Evolutionary conservation across 2,329 filamentous ascomycete genomes (phyloP).

Genomic region (Calonectria ilicicola): DNA sequence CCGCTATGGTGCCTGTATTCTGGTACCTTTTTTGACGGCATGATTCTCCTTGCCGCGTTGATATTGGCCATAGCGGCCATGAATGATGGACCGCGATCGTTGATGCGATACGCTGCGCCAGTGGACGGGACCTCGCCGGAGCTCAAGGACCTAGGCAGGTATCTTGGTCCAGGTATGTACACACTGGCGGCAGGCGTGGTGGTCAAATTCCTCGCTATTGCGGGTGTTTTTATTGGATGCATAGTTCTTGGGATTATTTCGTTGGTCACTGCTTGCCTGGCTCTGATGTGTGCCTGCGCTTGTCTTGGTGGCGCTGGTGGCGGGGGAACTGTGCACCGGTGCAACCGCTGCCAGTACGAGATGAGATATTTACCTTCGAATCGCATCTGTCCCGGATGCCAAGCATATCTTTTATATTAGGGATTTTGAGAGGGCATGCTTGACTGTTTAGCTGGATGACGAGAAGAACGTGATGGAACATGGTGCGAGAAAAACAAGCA

Average conservation of each 20-base stretch:
- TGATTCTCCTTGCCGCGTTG: constrained; percentile 18
- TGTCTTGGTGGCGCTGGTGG: constrained; percentile 19
- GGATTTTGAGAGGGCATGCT: background rate
- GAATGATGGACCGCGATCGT: constrained; percentile 23
- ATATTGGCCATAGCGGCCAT: constrained; percentile 27
- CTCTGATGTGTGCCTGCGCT: constrained; percentile 27
- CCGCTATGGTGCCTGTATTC: constrained; percentile 27
- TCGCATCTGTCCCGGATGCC: background rate
- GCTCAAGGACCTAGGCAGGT: background rate
- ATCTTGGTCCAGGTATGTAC: constrained; percentile 29
- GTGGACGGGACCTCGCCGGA: background rate
- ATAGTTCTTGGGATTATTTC: constrained; percentile 27
- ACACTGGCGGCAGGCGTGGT: constrained; percentile 29
- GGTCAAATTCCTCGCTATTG: constrained; percentile 30
- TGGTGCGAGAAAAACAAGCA: too few relatives aligned
- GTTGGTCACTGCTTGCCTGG: constrained; percentile 19
- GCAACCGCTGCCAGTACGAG: constrained; percentile 14
- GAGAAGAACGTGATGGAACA: too few relatives aligned
- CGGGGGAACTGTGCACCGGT: background rate
- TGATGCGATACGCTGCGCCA: constrained; percentile 10
- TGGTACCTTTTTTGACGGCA: constrained; percentile 24
- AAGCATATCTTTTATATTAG: background rate
- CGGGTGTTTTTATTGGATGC: constrained; percentile 28
- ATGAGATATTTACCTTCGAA: constrained; percentile 1
- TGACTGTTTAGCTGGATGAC: too few relatives aligned